These are phyloP conservation scores for Zygotorulaspora chibaensis DNA, from an alignment of 805 yeast genomes.

Conservation along the genomic window DNA sequence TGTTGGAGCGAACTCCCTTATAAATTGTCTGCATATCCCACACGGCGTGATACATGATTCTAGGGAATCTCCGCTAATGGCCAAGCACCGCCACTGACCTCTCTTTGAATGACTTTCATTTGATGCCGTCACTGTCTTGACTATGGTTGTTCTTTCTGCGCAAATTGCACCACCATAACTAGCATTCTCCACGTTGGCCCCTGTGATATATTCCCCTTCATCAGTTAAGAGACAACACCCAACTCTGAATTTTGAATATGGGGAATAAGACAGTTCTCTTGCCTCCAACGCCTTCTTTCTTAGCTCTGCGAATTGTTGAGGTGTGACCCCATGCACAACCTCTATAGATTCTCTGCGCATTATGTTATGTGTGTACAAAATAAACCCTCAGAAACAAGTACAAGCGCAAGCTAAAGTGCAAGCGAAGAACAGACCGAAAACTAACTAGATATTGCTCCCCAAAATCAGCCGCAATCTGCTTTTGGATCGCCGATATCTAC, in stretches of 20 bases:
- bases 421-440: no score
- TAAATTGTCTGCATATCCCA: conserved; percentile 88
- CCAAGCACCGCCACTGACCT: conserved; percentile 27
- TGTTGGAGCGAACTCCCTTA: conserved; percentile 66
- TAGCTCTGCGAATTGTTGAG: conserved; percentile 27
- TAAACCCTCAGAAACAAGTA: background rate
- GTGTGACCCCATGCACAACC: conserved; percentile 14
- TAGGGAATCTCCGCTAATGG: conserved; percentile 34
- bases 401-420: no score
- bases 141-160: conserved; percentile 69
- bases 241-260: conserved; percentile 51
- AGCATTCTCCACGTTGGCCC: conserved; percentile 93
- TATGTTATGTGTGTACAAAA: background rate
- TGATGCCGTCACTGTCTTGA: conserved; percentile 44
- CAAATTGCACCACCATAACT: conserved; percentile 77
- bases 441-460: no score
- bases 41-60: conserved; percentile 73
- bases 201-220: conserved; percentile 48
- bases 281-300: conserved; percentile 35
- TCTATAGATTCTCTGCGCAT: conserved; percentile 6
- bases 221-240: conserved; percentile 69
- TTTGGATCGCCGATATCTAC: no score
- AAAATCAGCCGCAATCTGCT: no score
- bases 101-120: background rate
- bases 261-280: conserved; percentile 43